Percentiles rank a stretch among this genome's conserved stretches.
Conservation (phyloP, 2,329 filamentous ascomycete species). For the Colletotrichum zoysiae region DNA sequence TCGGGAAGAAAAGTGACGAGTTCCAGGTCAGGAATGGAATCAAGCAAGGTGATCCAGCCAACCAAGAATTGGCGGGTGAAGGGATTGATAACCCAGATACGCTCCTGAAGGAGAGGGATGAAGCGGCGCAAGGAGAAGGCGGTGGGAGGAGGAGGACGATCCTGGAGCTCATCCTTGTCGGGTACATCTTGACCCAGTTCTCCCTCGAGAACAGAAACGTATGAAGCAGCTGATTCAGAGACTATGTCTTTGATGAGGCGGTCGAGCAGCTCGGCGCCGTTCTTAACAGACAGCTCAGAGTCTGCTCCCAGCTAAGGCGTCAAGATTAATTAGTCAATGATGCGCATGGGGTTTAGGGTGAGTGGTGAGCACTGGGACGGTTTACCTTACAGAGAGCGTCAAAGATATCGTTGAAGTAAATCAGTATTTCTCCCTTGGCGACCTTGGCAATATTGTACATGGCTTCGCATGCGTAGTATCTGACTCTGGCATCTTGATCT, state of each 20-base stretch:
- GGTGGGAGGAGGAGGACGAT: slow-evolving; percentile 74
- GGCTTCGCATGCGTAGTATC: slow-evolving; percentile 98
- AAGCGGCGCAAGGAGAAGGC: slow-evolving; percentile 93
- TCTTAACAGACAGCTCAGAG: slow-evolving; percentile 96
- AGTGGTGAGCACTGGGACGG: not conserved
- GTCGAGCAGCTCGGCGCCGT: slow-evolving; percentile 94
- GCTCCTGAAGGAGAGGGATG: slow-evolving; percentile 92
- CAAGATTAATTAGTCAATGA: slow-evolving; percentile 13
- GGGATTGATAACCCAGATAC: slow-evolving; percentile 93
- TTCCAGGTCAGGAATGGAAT: slow-evolving; percentile 96
- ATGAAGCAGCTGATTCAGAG: slow-evolving; percentile 92
- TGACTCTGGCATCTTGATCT: slow-evolving; percentile 95
- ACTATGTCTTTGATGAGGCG: slow-evolving; percentile 97
- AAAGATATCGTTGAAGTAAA: slow-evolving; percentile 99
- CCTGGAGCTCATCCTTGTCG: slow-evolving; percentile 52
- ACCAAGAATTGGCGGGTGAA: slow-evolving; percentile 96
- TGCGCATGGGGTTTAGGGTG: not conserved
- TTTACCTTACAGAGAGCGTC: slow-evolving; percentile 94
- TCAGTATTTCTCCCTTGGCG: slow-evolving; percentile 94
- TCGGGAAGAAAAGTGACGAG: slow-evolving; percentile 92
- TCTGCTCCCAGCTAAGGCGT: slow-evolving; percentile 84
- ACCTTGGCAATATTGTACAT: slow-evolving; percentile 99
- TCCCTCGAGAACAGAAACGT: slow-evolving; percentile 87
- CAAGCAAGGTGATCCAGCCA: slow-evolving; percentile 93
- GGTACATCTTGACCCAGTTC: slow-evolving; percentile 59